Percentiles rank a stretch among this genome's conserved stretches.
phyloP scores from a whole-genome alignment of 2,329 filamentous ascomycete genomes.

The Aureobasidium leucospermi region DNA sequence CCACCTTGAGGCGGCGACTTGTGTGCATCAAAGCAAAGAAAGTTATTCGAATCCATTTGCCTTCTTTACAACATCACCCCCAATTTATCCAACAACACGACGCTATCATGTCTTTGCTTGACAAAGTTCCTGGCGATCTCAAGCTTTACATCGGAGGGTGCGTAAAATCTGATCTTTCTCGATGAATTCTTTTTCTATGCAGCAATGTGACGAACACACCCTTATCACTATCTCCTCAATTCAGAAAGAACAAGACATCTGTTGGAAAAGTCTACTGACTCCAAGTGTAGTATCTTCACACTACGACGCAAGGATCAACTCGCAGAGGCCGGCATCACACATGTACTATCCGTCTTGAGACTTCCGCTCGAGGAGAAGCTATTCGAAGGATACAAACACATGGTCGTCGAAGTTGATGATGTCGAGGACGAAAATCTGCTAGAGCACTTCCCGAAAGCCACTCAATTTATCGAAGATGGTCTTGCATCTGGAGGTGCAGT shows the following conservation, averaged over 20 bases:
- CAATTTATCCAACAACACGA: neutral
- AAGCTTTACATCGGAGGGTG: conserved; percentile 77
- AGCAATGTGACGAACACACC: neutral
- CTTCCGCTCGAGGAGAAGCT: conserved; percentile 50
- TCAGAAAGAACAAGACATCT: neutral
- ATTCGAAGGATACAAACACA: conserved; percentile 60
- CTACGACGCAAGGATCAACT: conserved; percentile 66
- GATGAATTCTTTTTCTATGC: conserved; percentile 1
- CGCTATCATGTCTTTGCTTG: conserved; percentile 49
- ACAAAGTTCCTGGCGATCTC: conserved; percentile 60
- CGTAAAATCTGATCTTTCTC: conserved; percentile 26
- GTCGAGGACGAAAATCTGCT: conserved; percentile 82
- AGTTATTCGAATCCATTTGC: neutral
- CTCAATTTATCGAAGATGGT: conserved; percentile 75
- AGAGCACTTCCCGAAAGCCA: conserved; percentile 68
- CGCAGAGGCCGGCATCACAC: conserved; percentile 69
- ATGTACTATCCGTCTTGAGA: conserved; percentile 77
- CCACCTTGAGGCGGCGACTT: neutral
- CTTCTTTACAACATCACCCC: neutral
- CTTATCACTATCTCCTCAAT: neutral
- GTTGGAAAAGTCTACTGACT: neutral
- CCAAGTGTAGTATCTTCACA: conserved; percentile 61
- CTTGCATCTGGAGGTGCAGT: conserved; percentile 56
- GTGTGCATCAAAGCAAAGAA: neutral
- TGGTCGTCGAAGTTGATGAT: conserved; percentile 81